Evolutionary conservation across 495 filamentous ascomycete species (phyloP), one percentile per base, ranked within the genome.

Genomic region (Emericellopsis terricola): DNA sequence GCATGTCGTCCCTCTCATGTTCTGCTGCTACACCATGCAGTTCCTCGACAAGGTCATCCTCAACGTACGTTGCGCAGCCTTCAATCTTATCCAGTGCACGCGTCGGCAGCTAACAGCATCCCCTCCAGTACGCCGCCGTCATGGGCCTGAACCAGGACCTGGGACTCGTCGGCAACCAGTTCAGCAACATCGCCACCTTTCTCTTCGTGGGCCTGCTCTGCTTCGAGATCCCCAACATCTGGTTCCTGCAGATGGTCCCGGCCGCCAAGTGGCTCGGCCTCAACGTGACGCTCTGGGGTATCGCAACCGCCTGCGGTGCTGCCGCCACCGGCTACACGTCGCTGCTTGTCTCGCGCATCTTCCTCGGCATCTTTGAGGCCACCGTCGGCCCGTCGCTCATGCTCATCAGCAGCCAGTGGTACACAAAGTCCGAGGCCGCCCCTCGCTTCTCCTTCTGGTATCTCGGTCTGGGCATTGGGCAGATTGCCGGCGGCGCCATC

Each of bases 361-460:
- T 78, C 31, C 48, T 76, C 0, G 74, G 74, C 8, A 57, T 71
- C 36, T 68, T 76, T 38, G 74, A 78, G 55, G 69, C 73, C 13
- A 65, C 68, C 18, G 69, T 77, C 35, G 63, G 62, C 29, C 74
- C 74, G 10, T 64, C 59, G 2, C 49, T 77, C 24, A 69, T 72
- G 30, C 52, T 69, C 18, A 60, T 69, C 40, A 59, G 49, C 34
- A 51, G 52, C 42, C 47, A 49, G 41, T 79, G 70, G 69, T 79
- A 78, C 43, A 78, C 69, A 10, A 67, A 69, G 30, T 60, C 62
- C 0, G 72, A 77, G 43, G 60, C 66, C 28, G 65, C 68, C 2
- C 68, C 69, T 1, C 63, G 74, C 14, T 74, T 73, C 41, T 63
- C 58, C n/a, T 53, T 76, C 42, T 79, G 74, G 74, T 76, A 71